phyloP scores from a whole-genome alignment of 2,329 filamentous ascomycete genomes.

The Phaeomoniella chlamydospora region DNA sequence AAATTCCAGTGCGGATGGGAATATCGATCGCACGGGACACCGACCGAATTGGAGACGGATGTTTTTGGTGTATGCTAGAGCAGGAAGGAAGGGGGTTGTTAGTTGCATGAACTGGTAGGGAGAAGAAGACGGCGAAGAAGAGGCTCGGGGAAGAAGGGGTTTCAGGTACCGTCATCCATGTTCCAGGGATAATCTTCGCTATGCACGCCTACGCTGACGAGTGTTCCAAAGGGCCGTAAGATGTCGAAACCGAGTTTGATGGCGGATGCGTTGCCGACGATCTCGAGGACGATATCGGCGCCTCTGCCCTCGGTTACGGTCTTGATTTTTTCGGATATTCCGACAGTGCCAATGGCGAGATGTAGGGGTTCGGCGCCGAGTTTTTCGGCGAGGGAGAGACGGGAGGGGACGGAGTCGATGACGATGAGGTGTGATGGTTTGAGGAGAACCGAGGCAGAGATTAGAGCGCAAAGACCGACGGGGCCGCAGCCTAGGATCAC shows the following conservation, averaged over 20 bases:
- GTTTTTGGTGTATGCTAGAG: slow-evolving; percentile 56
- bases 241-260: slow-evolving; percentile 58
- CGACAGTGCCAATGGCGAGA: slow-evolving; percentile 52
- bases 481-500: slow-evolving; percentile 77
- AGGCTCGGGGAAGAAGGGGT: background rate
- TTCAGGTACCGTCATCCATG: background rate
- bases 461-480: slow-evolving; percentile 70
- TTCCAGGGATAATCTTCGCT: slow-evolving; percentile 39
- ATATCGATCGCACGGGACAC: slow-evolving; percentile 59
- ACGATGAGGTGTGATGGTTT: slow-evolving; percentile 64
- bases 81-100: background rate
- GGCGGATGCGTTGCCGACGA: slow-evolving; percentile 56
- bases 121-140: background rate
- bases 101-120: background rate
- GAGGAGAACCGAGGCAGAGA: slow-evolving; percentile 58
- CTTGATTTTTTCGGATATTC: slow-evolving; percentile 53
- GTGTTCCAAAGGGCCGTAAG: slow-evolving; percentile 56
- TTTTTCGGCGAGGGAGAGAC: slow-evolving; percentile 56
- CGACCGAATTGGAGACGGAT: slow-evolving; percentile 60
- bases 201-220: slow-evolving; percentile 64
- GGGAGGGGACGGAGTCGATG: slow-evolving; percentile 61
- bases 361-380: slow-evolving; percentile 76
- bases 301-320: slow-evolving; percentile 67
- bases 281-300: slow-evolving; percentile 72
- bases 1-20: slow-evolving; percentile 48